Conservation (phyloP, 2,329 filamentous ascomycete species). For the Colletotrichum cereale region DNA sequence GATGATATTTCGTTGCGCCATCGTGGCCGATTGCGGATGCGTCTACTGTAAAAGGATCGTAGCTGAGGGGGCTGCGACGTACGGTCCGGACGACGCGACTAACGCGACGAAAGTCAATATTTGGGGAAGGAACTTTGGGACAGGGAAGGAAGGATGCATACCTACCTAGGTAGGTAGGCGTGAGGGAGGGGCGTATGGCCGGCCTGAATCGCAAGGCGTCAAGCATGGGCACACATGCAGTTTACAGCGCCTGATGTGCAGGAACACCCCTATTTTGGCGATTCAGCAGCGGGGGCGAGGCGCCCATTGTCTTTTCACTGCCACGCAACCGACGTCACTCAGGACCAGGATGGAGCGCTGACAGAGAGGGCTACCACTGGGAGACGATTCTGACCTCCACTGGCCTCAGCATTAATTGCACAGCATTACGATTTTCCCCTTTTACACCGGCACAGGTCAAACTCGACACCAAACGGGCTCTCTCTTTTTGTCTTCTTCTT, state of each 20-base stretch:
- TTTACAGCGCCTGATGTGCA: constrained; percentile 12
- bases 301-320: constrained; percentile 20
- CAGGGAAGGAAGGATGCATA: background rate
- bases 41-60: constrained; percentile 3
- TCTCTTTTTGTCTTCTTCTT: background rate
- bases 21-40: constrained; percentile 7
- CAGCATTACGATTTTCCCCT: constrained; percentile 18
- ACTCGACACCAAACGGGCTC: constrained; percentile 1
- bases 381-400: constrained; percentile 29
- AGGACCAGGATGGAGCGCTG: constrained; percentile 34
- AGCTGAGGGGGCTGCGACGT: constrained; percentile 9
- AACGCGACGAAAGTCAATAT: constrained; percentile 40
- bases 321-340: constrained; percentile 37
- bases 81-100: constrained; percentile 32
- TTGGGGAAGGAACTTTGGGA: constrained; percentile 28
- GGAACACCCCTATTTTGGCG: constrained; percentile 17
- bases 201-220: constrained; percentile 38
- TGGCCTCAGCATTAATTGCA: constrained; percentile 32
- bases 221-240: background rate
- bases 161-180: background rate
- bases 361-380: constrained; percentile 32
- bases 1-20: constrained; percentile 51
- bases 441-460: constrained; percentile 15
- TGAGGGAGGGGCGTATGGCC: background rate
- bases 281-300: constrained; percentile 16